phyloP scores from a whole-genome alignment of 2,329 filamentous ascomycete genomes.

The Aureobasidium sp. region DNA sequence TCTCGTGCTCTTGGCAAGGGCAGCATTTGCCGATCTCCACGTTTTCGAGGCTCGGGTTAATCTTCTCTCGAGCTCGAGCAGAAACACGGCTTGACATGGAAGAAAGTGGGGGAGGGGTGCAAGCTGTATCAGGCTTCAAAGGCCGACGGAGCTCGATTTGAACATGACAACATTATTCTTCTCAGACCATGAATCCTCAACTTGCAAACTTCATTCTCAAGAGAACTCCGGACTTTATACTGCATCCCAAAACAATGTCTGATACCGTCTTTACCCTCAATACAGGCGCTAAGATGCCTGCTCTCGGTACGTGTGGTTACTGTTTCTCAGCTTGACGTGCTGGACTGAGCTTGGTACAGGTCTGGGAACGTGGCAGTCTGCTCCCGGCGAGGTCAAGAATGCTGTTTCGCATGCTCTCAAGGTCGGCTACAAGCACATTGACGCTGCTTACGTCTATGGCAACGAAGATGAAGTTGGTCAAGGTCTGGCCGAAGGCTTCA shows the following conservation, averaged over 20 bases:
- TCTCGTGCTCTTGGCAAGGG: not conserved
- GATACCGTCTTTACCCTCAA: conserved; percentile 27
- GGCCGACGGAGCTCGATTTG: not conserved
- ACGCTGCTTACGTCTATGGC: conserved; percentile 67
- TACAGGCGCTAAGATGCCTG: conserved; percentile 30
- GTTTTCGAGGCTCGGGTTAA: not conserved
- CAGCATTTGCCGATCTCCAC: not conserved
- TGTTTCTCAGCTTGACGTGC: not conserved
- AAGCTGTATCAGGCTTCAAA: conserved; percentile 2
- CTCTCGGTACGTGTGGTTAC: conserved; percentile 19
- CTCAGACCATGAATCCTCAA: conserved; percentile 20
- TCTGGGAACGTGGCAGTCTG: conserved; percentile 31
- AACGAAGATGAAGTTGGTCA: conserved; percentile 79
- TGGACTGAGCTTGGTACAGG: not conserved
- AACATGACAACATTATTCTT: not conserved
- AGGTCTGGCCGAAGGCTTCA: conserved; percentile 64
- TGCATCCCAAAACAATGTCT: conserved; percentile 21
- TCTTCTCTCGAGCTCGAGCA: not conserved
- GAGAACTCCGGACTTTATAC: conserved; percentile 20
- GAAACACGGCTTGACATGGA: not conserved
- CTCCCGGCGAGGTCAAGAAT: conserved; percentile 37
- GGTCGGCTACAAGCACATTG: conserved; percentile 48
- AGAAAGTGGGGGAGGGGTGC: conserved; percentile 6
- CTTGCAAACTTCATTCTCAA: conserved; percentile 24
- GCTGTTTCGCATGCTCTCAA: conserved; percentile 40